These are phyloP conservation scores for Mortierella sp. DNA, from an alignment of 371 early-diverging fungal genomes.

Conservation along the genomic window DNA sequence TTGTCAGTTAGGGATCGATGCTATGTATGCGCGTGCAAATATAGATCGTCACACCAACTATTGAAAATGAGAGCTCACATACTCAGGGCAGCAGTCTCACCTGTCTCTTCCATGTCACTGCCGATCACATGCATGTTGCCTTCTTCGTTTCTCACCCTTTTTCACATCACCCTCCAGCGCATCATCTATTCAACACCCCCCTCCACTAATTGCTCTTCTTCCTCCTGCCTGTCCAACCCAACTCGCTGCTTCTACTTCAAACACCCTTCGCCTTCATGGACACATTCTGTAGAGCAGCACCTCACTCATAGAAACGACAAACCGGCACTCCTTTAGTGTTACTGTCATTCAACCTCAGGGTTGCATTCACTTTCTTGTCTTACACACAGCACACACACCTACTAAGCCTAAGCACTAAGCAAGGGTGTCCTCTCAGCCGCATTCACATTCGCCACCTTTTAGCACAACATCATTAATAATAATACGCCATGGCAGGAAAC, in stretches of 20 bases:
- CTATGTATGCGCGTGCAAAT: neutral
- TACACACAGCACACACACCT: neutral
- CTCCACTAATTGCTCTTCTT: neutral
- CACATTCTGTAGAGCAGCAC: neutral
- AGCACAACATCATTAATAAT: neutral
- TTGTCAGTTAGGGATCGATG: neutral
- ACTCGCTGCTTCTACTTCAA: neutral
- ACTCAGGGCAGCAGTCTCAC: neutral
- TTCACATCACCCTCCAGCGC: neutral
- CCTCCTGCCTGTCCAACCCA: neutral
- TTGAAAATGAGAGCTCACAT: neutral
- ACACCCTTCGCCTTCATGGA: neutral
- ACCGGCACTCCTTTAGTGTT: neutral
- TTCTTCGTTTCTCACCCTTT: neutral
- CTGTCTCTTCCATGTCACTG: neutral
- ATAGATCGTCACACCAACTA: neutral
- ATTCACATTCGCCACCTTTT: neutral
- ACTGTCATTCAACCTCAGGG: neutral
- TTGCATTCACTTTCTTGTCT: neutral
- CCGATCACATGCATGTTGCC: neutral
- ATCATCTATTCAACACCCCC: neutral
- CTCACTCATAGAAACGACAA: neutral
- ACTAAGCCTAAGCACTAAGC: neutral
- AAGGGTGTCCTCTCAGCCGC: neutral
- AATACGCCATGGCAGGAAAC: slow-evolving; percentile 30